These are phyloP conservation scores for Perilla frutescens DNA, from an alignment of 257 asterid genomes.

Conservation along the genomic window DNA sequence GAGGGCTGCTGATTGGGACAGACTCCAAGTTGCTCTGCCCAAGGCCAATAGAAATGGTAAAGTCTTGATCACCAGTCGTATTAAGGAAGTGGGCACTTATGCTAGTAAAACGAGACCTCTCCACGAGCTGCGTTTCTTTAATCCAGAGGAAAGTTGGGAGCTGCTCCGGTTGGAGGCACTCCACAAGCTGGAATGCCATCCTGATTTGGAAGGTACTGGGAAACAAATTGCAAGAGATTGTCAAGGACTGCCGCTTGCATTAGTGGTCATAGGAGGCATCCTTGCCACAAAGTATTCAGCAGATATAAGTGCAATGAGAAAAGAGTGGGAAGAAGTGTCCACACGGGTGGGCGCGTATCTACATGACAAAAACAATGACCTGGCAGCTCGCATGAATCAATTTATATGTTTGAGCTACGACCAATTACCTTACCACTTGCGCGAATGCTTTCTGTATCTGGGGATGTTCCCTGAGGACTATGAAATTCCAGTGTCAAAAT, in stretches of 20 bases:
- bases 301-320: neutral
- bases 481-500: neutral
- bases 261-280: slow-evolving; percentile 7
- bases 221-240: neutral
- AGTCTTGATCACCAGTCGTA: slow-evolving; percentile 7
- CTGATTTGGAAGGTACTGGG: neutral
- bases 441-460: slow-evolving; percentile 4
- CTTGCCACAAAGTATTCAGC: neutral
- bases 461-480: slow-evolving; percentile 7
- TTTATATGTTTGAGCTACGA: slow-evolving; percentile 5
- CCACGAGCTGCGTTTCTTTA: neutral
- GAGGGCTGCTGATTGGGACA: neutral
- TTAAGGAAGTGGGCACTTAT: neutral
- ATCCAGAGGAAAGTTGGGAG: neutral
- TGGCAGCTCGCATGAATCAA: neutral
- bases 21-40: neutral
- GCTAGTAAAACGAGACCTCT: neutral
- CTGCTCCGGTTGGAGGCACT: slow-evolving; percentile 19
- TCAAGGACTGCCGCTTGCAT: neutral
- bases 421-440: slow-evolving; percentile 8
- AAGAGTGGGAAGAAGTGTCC: neutral
- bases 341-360: neutral
- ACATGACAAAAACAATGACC: neutral
- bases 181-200: neutral
- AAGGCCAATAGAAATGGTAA: neutral